A percentile compares a stretch with the other conserved stretches of the same genome.
phyloP scores from a whole-genome alignment of 257 asterid species.

The Cinchona pubescens region DNA sequence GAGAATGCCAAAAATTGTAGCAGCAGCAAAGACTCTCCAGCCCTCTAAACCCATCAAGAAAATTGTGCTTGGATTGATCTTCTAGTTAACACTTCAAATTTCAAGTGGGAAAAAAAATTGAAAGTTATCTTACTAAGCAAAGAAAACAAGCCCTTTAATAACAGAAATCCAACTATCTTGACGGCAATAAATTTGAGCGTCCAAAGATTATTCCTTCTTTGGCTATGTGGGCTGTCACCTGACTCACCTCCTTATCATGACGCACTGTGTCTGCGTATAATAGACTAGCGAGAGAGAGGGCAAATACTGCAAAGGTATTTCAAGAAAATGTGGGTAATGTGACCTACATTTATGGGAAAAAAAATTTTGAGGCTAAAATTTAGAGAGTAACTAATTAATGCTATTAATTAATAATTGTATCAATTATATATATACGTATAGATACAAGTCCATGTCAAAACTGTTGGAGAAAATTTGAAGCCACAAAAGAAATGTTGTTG shows the following conservation, averaged over 20 bases:
- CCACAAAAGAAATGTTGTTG: constrained; percentile 7
- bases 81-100: not conserved
- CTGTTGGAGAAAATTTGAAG: not conserved
- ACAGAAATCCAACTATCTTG: not conserved
- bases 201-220: constrained; percentile 6
- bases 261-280: no score
- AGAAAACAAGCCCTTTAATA: not conserved
- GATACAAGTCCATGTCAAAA: not conserved
- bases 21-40: constrained; percentile 25
- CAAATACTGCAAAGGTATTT: not conserved
- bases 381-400: not conserved
- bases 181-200: constrained; percentile 9
- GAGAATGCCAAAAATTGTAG: constrained; percentile 39
- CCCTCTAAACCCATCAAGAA: constrained; percentile 17
- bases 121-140: not conserved
- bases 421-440: no score
- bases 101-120: not conserved
- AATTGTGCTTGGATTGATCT: not conserved
- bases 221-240: not conserved
- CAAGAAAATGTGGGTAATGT: constrained; percentile 15
- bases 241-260: no score
- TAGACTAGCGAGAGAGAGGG: no score
- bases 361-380: not conserved
- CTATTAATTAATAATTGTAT: not conserved
- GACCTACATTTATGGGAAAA: not conserved